A percentile compares a stretch with the other conserved stretches of the same genome.
Evolutionary conservation across 441 rosid genomes (phyloP).

Genomic region (Bruguiera hainesii): DNA sequence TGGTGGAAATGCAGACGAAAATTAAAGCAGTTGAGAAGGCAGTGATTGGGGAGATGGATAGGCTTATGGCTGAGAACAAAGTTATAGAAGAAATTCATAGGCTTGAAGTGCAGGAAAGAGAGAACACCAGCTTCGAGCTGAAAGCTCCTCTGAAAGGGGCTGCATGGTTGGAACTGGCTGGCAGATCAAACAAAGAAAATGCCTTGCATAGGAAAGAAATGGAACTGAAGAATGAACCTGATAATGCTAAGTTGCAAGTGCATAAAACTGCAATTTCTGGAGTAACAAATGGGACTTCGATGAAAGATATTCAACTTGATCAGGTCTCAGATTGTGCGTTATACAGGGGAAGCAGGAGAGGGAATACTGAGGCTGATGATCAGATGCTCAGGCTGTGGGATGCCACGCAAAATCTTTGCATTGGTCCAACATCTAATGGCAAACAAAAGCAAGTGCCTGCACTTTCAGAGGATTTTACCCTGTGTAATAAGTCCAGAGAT

Average conservation of each 20-base stretch:
- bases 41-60: constrained; percentile 51
- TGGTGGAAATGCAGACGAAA: constrained; percentile 63
- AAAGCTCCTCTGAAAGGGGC: constrained; percentile 22
- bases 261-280: constrained; percentile 36
- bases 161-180: constrained; percentile 19
- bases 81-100: constrained; percentile 33
- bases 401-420: constrained; percentile 36
- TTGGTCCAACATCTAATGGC: constrained; percentile 21
- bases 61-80: constrained; percentile 29
- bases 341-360: constrained; percentile 46
- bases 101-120: constrained; percentile 31
- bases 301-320: constrained; percentile 96
- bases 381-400: constrained; percentile 65
- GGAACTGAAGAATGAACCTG: constrained; percentile 32
- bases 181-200: constrained; percentile 16
- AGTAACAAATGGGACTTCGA: constrained; percentile 36
- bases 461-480: constrained; percentile 9
- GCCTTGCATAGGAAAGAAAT: constrained; percentile 27
- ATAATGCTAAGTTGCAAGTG: constrained; percentile 34
- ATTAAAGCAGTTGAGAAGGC: constrained; percentile 67
- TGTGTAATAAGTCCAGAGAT: constrained; percentile 22
- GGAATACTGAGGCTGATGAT: constrained; percentile 30
- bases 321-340: constrained; percentile 57
- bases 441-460: constrained; percentile 26
- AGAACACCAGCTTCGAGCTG: constrained; percentile 26